A percentile compares a stretch with the other conserved stretches of the same genome.
Conservation (phyloP, 257 asterid species). For the Petrea volubilis region DNA sequence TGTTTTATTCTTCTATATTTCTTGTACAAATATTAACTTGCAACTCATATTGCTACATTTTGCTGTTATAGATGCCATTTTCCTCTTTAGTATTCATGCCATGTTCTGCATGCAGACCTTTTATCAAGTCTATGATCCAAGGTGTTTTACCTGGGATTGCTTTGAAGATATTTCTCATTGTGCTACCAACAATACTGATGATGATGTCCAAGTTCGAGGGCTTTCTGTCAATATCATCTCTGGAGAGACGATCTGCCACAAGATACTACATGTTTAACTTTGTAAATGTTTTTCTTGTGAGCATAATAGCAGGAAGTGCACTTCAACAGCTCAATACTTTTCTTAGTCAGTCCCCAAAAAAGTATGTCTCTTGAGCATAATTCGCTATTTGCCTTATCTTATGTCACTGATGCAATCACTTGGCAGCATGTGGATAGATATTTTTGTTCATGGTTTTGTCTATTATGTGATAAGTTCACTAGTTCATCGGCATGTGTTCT, state of each 20-base stretch:
- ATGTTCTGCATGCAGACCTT: constrained; percentile 53
- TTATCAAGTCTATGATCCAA: constrained; percentile 75
- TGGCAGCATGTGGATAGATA: not conserved
- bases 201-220: constrained; percentile 91
- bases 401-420: not conserved
- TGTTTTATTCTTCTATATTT: not conserved
- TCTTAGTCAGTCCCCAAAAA: constrained; percentile 51
- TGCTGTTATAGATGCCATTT: not conserved
- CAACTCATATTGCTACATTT: not conserved
- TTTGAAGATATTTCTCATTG: constrained; percentile 84
- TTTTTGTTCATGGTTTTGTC: not conserved
- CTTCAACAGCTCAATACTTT: constrained; percentile 67
- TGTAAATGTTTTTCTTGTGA: constrained; percentile 84
- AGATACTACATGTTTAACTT: constrained; percentile 84
- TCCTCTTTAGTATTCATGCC: not conserved
- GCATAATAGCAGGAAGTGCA: constrained; percentile 86
- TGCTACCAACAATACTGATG: constrained; percentile 82
- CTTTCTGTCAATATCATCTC: constrained; percentile 61
- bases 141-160: constrained; percentile 90
- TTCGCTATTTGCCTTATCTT: not conserved
- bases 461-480: not conserved
- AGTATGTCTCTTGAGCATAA: constrained; percentile 48
- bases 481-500: not conserved
- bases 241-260: constrained; percentile 90
- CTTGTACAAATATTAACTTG: not conserved